A percentile compares a stretch with the other conserved stretches of the same genome.
Evolutionary conservation across 768 basidiomycete genomes (phyloP).

Genomic region (Tricholoma bakamatsutake): DNA sequence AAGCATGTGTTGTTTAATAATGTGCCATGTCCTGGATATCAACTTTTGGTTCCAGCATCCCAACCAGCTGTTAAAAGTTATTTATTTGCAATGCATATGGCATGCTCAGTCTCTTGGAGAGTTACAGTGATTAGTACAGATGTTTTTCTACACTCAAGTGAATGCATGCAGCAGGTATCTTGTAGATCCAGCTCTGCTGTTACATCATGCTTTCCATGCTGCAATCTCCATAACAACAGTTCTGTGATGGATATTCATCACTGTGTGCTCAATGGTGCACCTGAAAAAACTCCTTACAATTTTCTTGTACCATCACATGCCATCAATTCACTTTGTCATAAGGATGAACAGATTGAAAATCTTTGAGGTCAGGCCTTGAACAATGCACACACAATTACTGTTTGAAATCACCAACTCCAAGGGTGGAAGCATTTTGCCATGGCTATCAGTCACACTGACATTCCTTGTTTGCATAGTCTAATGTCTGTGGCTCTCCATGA

Average conservation of each 20-base stretch:
- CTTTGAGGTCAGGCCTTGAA: too few species aligned
- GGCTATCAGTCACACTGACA: too few species aligned
- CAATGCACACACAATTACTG: too few species aligned
- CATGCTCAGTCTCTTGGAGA: not conserved
- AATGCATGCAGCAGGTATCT: not conserved
- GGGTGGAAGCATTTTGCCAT: too few species aligned
- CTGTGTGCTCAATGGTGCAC: conserved; percentile 2
- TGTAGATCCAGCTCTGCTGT: not conserved
- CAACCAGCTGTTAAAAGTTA: not conserved
- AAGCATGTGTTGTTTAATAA: too few species aligned
- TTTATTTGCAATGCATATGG: conserved; percentile 3
- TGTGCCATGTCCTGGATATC: not conserved
- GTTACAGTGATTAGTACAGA: not conserved
- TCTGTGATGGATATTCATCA: conserved; percentile 11
- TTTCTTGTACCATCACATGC: conserved; percentile 10
- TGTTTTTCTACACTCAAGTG: not conserved
- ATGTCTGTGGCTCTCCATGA: too few species aligned
- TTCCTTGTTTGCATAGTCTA: too few species aligned
- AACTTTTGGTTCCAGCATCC: not conserved
- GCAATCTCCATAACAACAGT: not conserved
- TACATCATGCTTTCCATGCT: not conserved
- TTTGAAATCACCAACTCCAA: too few species aligned
- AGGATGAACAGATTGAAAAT: conserved; percentile 3
- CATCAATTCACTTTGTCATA: not conserved
- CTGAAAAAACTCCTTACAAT: conserved; percentile 11